A percentile compares a stretch with the other conserved stretches of the same genome.
phyloP scores from a whole-genome alignment of 2,329 filamentous ascomycete species.

The Talaromyces sp. region DNA sequence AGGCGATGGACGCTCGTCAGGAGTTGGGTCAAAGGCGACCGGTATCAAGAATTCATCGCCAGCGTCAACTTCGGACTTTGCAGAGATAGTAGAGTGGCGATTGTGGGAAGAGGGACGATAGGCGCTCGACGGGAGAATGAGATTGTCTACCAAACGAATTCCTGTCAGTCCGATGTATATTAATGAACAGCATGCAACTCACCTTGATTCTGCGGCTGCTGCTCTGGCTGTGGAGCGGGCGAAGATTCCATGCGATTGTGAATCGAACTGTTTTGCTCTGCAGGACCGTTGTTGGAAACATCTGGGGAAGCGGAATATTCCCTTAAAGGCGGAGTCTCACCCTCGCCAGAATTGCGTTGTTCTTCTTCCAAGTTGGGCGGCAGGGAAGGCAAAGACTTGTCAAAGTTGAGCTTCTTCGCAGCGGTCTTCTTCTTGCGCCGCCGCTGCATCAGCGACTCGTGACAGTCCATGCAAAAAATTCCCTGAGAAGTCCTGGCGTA shows the following conservation, averaged over 20 bases:
- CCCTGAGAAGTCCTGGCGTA: conserved; percentile 97
- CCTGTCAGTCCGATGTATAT: neutral
- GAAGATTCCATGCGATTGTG: conserved; percentile 19
- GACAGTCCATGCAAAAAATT: conserved; percentile 99
- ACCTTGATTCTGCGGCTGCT: conserved; percentile 27
- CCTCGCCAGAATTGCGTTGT: conserved; percentile 53
- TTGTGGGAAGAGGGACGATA: conserved; percentile 61
- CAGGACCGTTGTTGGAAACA: conserved; percentile 15
- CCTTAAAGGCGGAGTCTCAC: conserved; percentile 54
- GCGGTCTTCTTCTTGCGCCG: conserved; percentile 69
- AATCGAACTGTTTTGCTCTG: conserved; percentile 17
- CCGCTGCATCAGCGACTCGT: conserved; percentile 92
- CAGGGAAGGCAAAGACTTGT: conserved; percentile 89
- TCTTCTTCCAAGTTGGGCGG: conserved; percentile 65
- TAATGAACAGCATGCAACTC: neutral
- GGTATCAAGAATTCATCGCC: conserved; percentile 70
- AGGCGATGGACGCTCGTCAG: conserved; percentile 50
- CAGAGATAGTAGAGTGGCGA: conserved; percentile 64
- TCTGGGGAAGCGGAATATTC: conserved; percentile 52
- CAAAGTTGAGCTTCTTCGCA: conserved; percentile 44
- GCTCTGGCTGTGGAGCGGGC: conserved; percentile 19
- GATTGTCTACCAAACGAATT: conserved; percentile 43
- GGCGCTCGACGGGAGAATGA: conserved; percentile 67
- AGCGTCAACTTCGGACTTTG: conserved; percentile 50
- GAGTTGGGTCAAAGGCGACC: conserved; percentile 64